These are phyloP conservation scores for Pterothamnion heteromorphum DNA, from an alignment of 31 red algal genomes.

Conservation along the genomic window DNA sequence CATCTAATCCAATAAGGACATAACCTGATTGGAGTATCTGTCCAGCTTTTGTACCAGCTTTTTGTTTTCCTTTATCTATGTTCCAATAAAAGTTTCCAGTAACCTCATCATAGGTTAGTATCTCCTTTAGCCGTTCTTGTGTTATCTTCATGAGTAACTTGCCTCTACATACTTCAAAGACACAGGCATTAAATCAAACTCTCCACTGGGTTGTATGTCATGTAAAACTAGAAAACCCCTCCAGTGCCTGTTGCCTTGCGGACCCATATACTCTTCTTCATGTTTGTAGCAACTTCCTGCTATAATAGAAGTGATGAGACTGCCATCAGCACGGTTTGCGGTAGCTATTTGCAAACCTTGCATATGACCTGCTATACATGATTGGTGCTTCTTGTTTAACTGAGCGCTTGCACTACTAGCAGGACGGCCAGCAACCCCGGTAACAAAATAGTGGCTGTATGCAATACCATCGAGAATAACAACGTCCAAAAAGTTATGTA, in stretches of 20 bases:
- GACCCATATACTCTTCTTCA: background rate
- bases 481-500: background rate
- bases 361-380: background rate
- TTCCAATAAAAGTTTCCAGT: no score
- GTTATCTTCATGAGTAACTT: no score
- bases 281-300: background rate
- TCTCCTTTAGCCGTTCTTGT: no score
- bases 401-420: background rate
- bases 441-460: slow-evolving; percentile 5
- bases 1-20: no score
- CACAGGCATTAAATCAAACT: background rate
- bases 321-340: background rate
- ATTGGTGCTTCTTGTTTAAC: background rate
- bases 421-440: background rate
- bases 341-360: background rate
- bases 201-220: background rate
- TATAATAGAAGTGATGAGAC: background rate
- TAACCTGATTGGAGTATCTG: no score
- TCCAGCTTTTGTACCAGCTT: no score
- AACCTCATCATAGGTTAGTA: no score
- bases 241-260: background rate
- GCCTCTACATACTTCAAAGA: background rate
- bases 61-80: no score
- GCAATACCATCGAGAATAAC: background rate
- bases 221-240: background rate